Conservation (phyloP, 768 basidiomycete species). For the Boletus rufocinnamomeus region DNA sequence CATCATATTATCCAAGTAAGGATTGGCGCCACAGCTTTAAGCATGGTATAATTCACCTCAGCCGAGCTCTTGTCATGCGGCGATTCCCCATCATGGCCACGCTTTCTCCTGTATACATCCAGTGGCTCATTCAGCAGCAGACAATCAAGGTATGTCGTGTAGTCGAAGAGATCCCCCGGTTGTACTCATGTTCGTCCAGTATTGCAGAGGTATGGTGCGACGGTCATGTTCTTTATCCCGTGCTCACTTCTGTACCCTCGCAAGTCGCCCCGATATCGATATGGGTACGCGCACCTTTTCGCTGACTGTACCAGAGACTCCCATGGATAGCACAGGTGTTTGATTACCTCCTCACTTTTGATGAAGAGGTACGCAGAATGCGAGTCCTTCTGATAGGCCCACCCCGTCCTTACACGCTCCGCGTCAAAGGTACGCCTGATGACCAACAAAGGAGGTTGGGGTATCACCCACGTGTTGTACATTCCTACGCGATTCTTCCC, state of each 20-base stretch:
- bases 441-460: constrained; percentile 2
- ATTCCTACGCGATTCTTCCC: constrained; percentile 14
- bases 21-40: background rate
- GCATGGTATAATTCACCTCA: background rate
- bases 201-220: constrained; percentile 6
- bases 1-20: background rate
- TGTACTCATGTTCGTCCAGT: background rate
- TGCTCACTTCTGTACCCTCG: background rate
- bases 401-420: background rate
- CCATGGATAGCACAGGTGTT: constrained; percentile 1
- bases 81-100: background rate
- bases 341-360: constrained; percentile 15
- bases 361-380: constrained; percentile 10
- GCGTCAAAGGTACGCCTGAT: constrained; percentile 5
- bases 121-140: constrained; percentile 9
- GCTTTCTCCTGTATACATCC: background rate
- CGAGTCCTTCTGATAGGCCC: too few species aligned
- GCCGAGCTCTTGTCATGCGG: background rate
- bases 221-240: background rate
- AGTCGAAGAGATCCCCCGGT: too few species aligned
- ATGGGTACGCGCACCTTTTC: constrained; percentile 4
- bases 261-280: constrained; percentile 16
- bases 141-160: constrained; percentile 7
- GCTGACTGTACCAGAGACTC: background rate
- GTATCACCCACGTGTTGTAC: constrained; percentile 15